Percentiles rank a stretch among this genome's conserved stretches.
Evolutionary conservation across 225 moss, liverwort and hornwort species (phyloP).

Genomic region (Physcomitrellopsis africana): DNA sequence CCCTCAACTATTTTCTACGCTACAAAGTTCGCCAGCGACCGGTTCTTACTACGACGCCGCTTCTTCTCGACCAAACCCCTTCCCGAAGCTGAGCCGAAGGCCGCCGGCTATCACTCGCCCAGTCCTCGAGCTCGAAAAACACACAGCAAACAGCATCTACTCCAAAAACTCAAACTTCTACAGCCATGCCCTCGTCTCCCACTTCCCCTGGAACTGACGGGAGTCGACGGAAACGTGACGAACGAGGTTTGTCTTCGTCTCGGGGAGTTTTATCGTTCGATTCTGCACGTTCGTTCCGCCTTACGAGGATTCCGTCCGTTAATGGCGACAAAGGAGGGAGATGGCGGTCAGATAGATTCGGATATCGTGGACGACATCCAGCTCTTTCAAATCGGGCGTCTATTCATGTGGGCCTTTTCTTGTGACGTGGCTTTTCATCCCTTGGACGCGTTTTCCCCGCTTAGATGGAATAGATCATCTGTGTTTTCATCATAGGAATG

Average conservation of each 20-base stretch:
- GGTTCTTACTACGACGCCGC: background rate
- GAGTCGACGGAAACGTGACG: conserved; percentile 10
- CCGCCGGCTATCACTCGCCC: conserved; percentile 36
- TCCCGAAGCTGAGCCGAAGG: conserved; percentile 21
- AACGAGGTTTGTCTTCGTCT: background rate
- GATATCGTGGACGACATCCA: too few relatives aligned
- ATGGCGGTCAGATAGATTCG: too few relatives aligned
- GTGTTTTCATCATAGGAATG: too few relatives aligned
- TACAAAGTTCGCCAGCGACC: conserved; percentile 17
- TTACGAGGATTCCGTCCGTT: too few relatives aligned
- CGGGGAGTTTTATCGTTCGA: too few relatives aligned
- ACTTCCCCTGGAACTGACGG: conserved; percentile 31
- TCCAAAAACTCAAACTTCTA: conserved; percentile 28
- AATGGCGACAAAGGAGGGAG: too few relatives aligned
- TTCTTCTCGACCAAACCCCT: background rate
- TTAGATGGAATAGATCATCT: too few relatives aligned
- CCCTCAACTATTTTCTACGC: conserved; percentile 30
- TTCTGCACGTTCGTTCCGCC: too few relatives aligned
- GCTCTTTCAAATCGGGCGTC: too few relatives aligned
- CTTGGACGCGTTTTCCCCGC: too few relatives aligned
- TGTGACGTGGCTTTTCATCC: too few relatives aligned
- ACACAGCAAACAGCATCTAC: conserved; percentile 21
- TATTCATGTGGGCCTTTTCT: too few relatives aligned
- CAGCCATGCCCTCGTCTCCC: conserved; percentile 30
- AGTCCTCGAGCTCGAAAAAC: conserved; percentile 19